A percentile compares a stretch with the other conserved stretches of the same genome.
These are phyloP conservation scores for Digitaria exilis DNA, from an alignment of 202 grass and related monocot species.

Conservation along the genomic window DNA sequence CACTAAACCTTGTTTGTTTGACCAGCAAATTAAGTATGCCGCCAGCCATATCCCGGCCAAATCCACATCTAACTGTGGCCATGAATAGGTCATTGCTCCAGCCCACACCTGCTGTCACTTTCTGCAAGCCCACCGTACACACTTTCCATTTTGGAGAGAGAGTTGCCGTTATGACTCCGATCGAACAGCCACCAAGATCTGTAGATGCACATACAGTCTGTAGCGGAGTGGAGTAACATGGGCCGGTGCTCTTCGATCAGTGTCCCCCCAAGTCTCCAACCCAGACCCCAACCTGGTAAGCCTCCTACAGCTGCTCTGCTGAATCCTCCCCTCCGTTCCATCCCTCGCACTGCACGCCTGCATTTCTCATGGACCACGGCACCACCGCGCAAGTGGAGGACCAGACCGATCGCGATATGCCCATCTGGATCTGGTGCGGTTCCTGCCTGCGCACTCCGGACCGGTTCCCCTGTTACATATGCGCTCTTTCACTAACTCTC, in stretches of 20 bases:
- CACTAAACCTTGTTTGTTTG: conserved; percentile 27
- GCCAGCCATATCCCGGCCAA: conserved; percentile 4
- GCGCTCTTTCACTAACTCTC: conserved; percentile 20
- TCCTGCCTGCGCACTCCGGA: conserved; percentile 33
- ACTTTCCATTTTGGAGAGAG: not conserved
- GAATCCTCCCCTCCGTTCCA: not conserved
- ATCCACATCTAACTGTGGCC: conserved; percentile 35
- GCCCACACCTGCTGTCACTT: conserved; percentile 24
- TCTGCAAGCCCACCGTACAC: conserved; percentile 21
- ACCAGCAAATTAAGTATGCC: conserved; percentile 26
- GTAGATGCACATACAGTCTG: not conserved
- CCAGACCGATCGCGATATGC: conserved; percentile 35
- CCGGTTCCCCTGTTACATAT: conserved; percentile 22
- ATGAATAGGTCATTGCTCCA: not conserved
- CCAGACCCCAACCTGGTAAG: conserved; percentile 13
- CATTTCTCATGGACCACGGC: conserved; percentile 1
- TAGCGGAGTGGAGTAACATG: not conserved
- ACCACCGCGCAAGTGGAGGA: conserved; percentile 50
- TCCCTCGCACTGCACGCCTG: not conserved
- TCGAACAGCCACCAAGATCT: not conserved
- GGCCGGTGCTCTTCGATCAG: conserved; percentile 4
- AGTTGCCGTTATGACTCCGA: not conserved
- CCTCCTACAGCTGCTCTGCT: conserved; percentile 6
- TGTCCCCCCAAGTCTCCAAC: not conserved
- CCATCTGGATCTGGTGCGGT: conserved; percentile 34